phyloP scores from a whole-genome alignment of 441 rosid species.

The Erodium moschatum region DNA sequence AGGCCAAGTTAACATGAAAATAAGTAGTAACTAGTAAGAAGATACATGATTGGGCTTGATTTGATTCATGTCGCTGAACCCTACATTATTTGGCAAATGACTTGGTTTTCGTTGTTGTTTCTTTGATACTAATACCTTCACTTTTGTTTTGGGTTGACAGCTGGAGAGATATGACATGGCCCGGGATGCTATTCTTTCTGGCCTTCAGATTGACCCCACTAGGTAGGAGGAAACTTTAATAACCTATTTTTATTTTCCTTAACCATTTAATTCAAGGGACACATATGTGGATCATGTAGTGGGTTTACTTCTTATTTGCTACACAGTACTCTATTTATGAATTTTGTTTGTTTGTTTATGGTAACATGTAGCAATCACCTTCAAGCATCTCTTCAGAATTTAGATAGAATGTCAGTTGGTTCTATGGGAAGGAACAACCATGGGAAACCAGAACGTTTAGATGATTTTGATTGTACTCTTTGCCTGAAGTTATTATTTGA shows the following conservation, averaged over 20 bases:
- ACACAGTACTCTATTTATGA: conserved; percentile 18
- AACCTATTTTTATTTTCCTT: not conserved
- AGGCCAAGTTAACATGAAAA: not conserved
- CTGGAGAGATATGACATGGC: conserved; percentile 83
- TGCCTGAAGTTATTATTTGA: conserved; percentile 83
- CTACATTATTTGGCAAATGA: not conserved
- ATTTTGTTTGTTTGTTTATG: conserved; percentile 25
- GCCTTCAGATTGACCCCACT: conserved; percentile 82
- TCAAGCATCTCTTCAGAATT: conserved; percentile 54
- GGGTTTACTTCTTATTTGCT: conserved; percentile 16
- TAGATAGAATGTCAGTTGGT: conserved; percentile 40
- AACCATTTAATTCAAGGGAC: conserved; percentile 2
- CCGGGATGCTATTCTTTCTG: conserved; percentile 61
- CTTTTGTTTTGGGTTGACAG: conserved; percentile 31
- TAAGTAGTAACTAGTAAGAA: not conserved
- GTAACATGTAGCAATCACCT: conserved; percentile 67
- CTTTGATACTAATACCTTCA: conserved; percentile 3
- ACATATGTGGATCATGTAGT: not conserved
- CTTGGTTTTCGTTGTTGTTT: not conserved
- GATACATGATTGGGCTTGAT: not conserved
- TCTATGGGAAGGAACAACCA: conserved; percentile 29
- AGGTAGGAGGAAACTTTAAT: conserved; percentile 39
- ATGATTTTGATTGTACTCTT: conserved; percentile 87
- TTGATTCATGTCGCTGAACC: not conserved
- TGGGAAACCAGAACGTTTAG: conserved; percentile 55